These are phyloP conservation scores for Penicillium lagena DNA, from an alignment of 495 filamentous ascomycete species.

Conservation along the genomic window DNA sequence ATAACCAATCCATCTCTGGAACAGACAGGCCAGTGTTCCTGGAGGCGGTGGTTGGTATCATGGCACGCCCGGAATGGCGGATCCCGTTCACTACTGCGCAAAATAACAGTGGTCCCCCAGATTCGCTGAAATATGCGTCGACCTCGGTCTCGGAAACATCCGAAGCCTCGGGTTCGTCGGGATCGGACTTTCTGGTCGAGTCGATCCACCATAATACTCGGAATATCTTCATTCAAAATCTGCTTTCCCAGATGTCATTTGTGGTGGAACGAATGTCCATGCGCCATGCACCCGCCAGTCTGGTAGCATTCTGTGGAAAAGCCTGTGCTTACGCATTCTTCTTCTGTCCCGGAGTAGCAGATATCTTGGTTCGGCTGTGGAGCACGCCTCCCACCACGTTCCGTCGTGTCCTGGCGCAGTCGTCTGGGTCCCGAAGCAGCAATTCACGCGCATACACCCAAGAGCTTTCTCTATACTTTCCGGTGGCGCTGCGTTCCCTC, in stretches of 20 bases:
- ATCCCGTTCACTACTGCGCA: conserved; percentile 50
- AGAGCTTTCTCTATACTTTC: conserved; percentile 66
- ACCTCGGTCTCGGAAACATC: conserved; percentile 37
- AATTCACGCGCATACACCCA: conserved; percentile 33
- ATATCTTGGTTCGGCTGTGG: conserved; percentile 83
- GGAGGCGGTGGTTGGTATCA: conserved; percentile 75
- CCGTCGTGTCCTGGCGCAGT: conserved; percentile 63
- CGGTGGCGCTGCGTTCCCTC: conserved; percentile 60
- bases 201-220: conserved; percentile 93
- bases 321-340: conserved; percentile 94
- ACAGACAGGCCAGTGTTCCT: conserved; percentile 77
- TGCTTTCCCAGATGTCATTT: conserved; percentile 80
- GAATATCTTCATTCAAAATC: conserved; percentile 80
- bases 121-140: conserved; percentile 27
- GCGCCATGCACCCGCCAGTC: conserved; percentile 79
- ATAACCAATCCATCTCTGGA: conserved; percentile 65
- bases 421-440: conserved; percentile 41
- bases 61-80: conserved; percentile 92
- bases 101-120: conserved; percentile 17
- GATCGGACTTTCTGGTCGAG: conserved; percentile 76
- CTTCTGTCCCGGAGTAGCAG: conserved; percentile 85
- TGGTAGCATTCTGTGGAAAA: conserved; percentile 92
- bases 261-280: conserved; percentile 90
- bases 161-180: conserved; percentile 32
- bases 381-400: conserved; percentile 57